These are phyloP conservation scores for Euptelea pleiosperma DNA, from an alignment of 164 flowering plant species.

Conservation along the genomic window DNA sequence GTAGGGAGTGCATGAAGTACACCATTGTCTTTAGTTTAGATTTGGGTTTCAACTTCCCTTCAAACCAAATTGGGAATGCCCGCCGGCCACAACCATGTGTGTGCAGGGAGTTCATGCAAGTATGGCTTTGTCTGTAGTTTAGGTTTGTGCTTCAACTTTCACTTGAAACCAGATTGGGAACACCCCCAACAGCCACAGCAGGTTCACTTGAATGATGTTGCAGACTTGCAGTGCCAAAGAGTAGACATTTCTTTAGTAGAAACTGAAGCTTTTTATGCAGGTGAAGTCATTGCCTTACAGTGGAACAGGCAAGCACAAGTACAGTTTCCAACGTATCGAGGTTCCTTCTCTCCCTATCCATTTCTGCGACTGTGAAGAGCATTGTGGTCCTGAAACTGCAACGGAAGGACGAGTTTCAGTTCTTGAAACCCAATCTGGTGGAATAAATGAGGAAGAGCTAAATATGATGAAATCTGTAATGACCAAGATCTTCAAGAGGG, in stretches of 20 bases:
- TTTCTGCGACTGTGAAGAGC: conserved; percentile 93
- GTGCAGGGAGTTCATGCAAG: too few relatives aligned
- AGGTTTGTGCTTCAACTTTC: too few relatives aligned
- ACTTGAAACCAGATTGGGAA: too few relatives aligned
- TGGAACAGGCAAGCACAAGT: conserved; percentile 94
- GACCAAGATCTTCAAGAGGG: conserved; percentile 58
- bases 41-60: too few relatives aligned
- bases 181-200: too few relatives aligned
- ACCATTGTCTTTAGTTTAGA: too few relatives aligned
- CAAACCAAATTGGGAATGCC: too few relatives aligned
- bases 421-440: conserved; percentile 27
- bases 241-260: not conserved
- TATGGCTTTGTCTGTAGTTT: too few relatives aligned
- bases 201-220: too few relatives aligned
- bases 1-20: too few relatives aligned
- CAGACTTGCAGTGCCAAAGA: too few relatives aligned
- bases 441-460: conserved; percentile 49
- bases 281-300: conserved; percentile 57
- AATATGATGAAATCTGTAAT: conserved; percentile 65
- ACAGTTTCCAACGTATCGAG: conserved; percentile 76
- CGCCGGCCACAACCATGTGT: too few relatives aligned
- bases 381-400: conserved; percentile 31
- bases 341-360: conserved; percentile 64
- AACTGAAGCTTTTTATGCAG: conserved; percentile 50
- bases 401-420: conserved; percentile 17